Base-by-base conservation (phyloP, 208 protist species). In the Trypanosoma cruzi region DNA sequence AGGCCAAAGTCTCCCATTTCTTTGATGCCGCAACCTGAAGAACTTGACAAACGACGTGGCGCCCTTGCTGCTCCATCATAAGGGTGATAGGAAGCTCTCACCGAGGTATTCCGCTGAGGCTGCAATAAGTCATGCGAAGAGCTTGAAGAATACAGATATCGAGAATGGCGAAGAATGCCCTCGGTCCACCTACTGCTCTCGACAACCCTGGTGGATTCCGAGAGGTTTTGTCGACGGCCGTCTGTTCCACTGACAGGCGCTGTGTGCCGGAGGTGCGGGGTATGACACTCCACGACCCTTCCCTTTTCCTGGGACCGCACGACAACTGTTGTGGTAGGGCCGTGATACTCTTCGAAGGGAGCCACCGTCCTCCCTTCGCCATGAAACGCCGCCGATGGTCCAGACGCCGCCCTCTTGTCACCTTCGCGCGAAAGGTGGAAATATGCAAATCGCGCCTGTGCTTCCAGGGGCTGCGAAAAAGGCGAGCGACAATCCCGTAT, bases 381-480 rank as follows among this genome's bases (percentile, higher is more conserved):
- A 18, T 26, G 7, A 54, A 7, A 14, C 52, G 59, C 22, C 2
- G 4, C 10, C 32, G 28, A 58, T 18, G 31, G 14, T 29, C n/a
- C 26, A 59, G 13, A 13, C 4, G 22, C 2, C 22, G 40, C 11
- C 40, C 20, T 52, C n/a, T 1, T 22, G 16, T n/a, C 46, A 14
- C 14, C 11, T 26, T 58, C 49, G 31, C 44, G 46, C 1, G 29
- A 26, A n/a, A 68, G 46, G 34, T 68, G 62, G 29, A 49, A 58
- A 31, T 68, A 68, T 0, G 49, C 62, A n/a, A 68, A 68, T 53
- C 62, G 46, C 18, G 62, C 62, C 49, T 68, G 11, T 34, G 62
- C 62, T 20, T n/a, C 50, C n/a, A 68, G 29, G 36, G 62, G 62
- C 32, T 68, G 62, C 32, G 62, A 68, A 14, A 68, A 40, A 34